Base-by-base conservation (phyloP, 257 asterid genomes). In the Anisodus tanguticus region DNA sequence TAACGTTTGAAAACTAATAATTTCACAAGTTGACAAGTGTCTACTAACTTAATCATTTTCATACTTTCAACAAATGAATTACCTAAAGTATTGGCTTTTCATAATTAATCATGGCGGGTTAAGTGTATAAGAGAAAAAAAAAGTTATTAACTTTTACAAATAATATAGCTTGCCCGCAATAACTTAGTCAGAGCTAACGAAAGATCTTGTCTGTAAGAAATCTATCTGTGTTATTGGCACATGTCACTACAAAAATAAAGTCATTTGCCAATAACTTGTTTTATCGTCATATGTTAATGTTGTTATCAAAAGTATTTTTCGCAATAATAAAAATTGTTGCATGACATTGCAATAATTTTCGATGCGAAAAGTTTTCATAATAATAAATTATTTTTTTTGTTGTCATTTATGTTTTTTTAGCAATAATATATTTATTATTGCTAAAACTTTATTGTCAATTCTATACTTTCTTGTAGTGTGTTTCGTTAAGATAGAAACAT, bases 41-140 rank as follows among this genome's bases (percentile, higher is more conserved):
- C 1, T 74, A 13, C 19, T 12, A 19, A 49, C 39, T 11, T 2
- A 51, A 22, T 49, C 60, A 6, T 74, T 49, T 47, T 72, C 59
- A n/a, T 72, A 15, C 22, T 74, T 72, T 22, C 58, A 22, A 43
- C 80, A 47, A 74, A 74, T 74, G 43, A 47, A 47, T 74, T 49
- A 74, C 80, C 22, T 74, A 49, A 74, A 49, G 17, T 49, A 43
- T 47, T 49, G 45, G 62, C 80, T 49, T 19, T 67, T 1, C 11
- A 74, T 49, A 47, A 35, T 74, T 74, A 74, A 74, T 49, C 80
- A 74, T 6, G 41, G 31, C 16, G 55, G 41, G 31, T 26, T 64
- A 9, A 22, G 19, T 62, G 68, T 31, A 62, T 31, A 10, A 15
- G 71, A 49, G 13, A 22, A 22, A 6, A 62, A 26, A 39, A n/a